Evolutionary conservation across 2,329 filamentous ascomycete species (phyloP).

Genomic region (Botrytis hyacinthi): DNA sequence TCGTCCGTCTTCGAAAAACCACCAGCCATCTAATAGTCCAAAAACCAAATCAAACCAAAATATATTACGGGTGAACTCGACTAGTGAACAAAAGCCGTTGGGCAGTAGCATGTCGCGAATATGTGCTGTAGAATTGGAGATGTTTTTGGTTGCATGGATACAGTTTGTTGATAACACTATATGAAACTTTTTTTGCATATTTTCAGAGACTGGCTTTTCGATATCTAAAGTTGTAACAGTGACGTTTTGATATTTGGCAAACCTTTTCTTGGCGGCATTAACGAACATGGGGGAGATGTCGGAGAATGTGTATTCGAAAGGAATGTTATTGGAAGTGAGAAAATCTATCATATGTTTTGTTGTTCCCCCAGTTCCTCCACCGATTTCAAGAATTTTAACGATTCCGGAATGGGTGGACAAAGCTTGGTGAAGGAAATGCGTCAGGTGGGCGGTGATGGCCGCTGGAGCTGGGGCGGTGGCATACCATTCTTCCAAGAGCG

Average conservation of each 20-base stretch:
- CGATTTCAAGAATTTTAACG: constrained; percentile 40
- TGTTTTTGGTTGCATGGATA: constrained; percentile 31
- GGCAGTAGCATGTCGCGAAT: constrained; percentile 23
- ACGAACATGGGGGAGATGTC: constrained; percentile 37
- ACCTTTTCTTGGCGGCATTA: constrained; percentile 31
- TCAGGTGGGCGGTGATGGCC: background rate
- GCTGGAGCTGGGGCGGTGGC: background rate
- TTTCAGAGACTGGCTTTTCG: constrained; percentile 23
- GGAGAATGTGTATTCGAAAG: constrained; percentile 45
- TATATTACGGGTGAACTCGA: constrained; percentile 30
- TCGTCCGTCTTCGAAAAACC: constrained; percentile 27
- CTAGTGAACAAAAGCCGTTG: constrained; percentile 28
- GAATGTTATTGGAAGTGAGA: constrained; percentile 44
- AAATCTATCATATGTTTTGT: constrained; percentile 34
- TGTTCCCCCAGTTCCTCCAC: background rate
- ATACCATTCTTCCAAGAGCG: background rate
- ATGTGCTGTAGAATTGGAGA: constrained; percentile 20
- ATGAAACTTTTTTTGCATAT: constrained; percentile 25
- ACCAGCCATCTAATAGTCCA: constrained; percentile 37
- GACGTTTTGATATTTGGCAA: constrained; percentile 31
- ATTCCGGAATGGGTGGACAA: background rate
- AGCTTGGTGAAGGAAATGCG: background rate
- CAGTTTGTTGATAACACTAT: constrained; percentile 31
- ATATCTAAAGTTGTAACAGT: constrained; percentile 27
- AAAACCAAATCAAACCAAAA: constrained; percentile 34